Evolutionary conservation across 192 early-diverging fungal genomes (phyloP).

Genomic region (Coemansia sp.): DNA sequence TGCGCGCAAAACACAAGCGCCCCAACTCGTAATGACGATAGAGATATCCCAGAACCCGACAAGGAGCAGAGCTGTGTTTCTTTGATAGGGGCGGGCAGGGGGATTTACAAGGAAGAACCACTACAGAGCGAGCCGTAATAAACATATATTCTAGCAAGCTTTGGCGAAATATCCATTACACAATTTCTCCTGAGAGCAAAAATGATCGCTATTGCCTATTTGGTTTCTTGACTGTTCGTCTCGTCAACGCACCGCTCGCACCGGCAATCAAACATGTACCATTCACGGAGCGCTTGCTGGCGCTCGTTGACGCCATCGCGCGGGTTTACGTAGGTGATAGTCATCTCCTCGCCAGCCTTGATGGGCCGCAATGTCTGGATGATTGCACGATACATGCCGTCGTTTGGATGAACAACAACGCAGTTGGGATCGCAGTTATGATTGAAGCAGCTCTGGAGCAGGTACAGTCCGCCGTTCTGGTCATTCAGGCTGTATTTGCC

Average conservation of each 20-base stretch:
- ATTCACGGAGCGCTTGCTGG: slow-evolving; percentile 54
- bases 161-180: no score
- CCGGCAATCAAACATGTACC: slow-evolving; percentile 62
- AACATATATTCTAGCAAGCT: no score
- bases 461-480: slow-evolving; percentile 63
- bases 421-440: slow-evolving; percentile 60
- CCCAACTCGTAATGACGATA: no score
- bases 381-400: slow-evolving; percentile 55
- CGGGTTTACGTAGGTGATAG: slow-evolving; percentile 63
- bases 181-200: no score
- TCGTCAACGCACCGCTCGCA: slow-evolving; percentile 60
- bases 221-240: background rate
- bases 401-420: slow-evolving; percentile 55
- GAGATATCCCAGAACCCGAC: no score
- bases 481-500: slow-evolving; percentile 66
- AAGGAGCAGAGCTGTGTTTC: no score
- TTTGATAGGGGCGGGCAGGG: no score
- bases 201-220: background rate
- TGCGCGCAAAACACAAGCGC: no score
- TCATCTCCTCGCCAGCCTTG: slow-evolving; percentile 60
- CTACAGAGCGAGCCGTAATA: no score
- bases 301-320: slow-evolving; percentile 57
- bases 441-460: slow-evolving; percentile 62
- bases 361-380: slow-evolving; percentile 59
- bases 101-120: no score